Evolutionary conservation across 176 grass and related monocot genomes (phyloP).

Genomic region (Areca catechu): DNA sequence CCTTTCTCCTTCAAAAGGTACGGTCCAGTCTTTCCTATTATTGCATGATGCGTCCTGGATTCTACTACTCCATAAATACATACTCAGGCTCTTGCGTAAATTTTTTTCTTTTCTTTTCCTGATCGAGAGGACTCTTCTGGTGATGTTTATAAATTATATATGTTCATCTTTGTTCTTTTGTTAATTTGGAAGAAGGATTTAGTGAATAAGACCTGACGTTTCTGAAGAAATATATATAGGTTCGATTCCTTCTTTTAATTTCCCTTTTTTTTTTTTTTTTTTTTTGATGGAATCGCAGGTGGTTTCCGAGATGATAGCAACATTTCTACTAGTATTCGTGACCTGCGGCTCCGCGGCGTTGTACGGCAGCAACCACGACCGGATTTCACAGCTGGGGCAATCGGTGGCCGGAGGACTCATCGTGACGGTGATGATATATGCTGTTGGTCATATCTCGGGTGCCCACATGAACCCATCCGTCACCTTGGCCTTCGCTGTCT

Average conservation of each 20-base stretch:
- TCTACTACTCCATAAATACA: too few species aligned
- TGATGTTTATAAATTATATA: too few species aligned
- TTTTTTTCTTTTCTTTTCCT: not conserved
- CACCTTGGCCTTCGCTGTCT: conserved; percentile 79
- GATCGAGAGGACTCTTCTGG: not conserved
- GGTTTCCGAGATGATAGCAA: conserved; percentile 62
- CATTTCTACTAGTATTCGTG: conserved; percentile 88
- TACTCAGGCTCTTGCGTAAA: not conserved
- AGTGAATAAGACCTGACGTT: too few species aligned
- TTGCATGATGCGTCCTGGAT: too few species aligned
- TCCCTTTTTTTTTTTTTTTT: not conserved
- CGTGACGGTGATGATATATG: conserved; percentile 94
- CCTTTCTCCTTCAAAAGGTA: conserved; percentile 78
- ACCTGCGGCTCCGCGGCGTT: conserved; percentile 64
- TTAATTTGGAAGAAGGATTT: too few species aligned
- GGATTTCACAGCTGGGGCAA: conserved; percentile 84
- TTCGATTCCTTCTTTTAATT: not conserved
- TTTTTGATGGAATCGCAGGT: conserved; percentile 32
- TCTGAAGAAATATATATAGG: too few species aligned
- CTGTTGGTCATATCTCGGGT: conserved; percentile 93
- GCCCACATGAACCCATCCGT: conserved; percentile 99
- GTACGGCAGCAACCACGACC: conserved; percentile 16
- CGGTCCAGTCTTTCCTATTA: not conserved
- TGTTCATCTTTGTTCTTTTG: not conserved
- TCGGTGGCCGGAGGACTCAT: conserved; percentile 87